Evolutionary conservation across 176 grass and related monocot genomes (phyloP).

Genomic region (Olyra latifolia): DNA sequence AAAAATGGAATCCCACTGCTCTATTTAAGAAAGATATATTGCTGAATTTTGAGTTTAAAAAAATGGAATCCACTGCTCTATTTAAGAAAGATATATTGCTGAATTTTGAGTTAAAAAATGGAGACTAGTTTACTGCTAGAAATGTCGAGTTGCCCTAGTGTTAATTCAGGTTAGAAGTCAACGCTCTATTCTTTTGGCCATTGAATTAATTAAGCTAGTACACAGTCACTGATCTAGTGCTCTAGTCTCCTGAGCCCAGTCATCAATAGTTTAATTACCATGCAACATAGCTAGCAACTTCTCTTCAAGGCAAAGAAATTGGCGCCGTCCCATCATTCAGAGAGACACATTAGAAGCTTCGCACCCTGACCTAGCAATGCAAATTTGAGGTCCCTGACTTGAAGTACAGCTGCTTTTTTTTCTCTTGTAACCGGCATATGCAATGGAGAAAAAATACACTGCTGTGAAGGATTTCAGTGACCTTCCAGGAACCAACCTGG

Average conservation of each 20-base stretch:
- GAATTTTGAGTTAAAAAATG: background rate
- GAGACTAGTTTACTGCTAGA: background rate
- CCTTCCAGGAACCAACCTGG: conserved; percentile 14
- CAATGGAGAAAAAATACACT: too few relatives aligned
- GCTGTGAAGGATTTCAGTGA: background rate
- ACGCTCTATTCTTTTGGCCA: background rate
- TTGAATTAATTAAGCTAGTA: too few relatives aligned
- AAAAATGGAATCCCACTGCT: too few relatives aligned
- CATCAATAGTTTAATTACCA: background rate
- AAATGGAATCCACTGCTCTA: too few relatives aligned
- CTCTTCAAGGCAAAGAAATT: background rate
- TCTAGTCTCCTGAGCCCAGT: background rate
- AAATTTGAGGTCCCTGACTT: background rate
- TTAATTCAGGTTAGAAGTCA: background rate
- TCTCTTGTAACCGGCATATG: too few relatives aligned
- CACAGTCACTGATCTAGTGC: too few relatives aligned
- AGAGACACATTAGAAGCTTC: background rate
- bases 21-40: background rate
- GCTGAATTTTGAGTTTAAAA: too few relatives aligned
- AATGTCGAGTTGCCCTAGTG: background rate
- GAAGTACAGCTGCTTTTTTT: too few relatives aligned
- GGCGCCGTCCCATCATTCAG: background rate
- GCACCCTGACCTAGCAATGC: background rate
- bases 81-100: background rate
- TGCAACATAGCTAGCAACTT: background rate